These are phyloP conservation scores for Beauveria asiatica DNA, from an alignment of 2,329 filamentous ascomycete species.

Conservation along the genomic window DNA sequence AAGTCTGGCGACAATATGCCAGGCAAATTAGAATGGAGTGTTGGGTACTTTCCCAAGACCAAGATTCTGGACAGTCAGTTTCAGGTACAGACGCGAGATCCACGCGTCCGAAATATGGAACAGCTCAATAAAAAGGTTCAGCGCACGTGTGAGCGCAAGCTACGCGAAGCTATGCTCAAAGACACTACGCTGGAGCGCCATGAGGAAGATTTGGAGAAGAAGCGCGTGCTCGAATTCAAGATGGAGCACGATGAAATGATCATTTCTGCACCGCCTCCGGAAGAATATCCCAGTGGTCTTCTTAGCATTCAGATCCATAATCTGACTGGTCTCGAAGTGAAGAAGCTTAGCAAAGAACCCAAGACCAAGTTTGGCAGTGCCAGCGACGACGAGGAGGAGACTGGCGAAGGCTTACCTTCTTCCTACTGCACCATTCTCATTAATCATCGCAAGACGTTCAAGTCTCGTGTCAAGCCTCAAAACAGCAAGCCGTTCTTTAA, in stretches of 20 bases:
- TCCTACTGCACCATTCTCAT: conserved; percentile 66
- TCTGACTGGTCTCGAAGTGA: conserved; percentile 58
- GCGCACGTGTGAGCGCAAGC: conserved; percentile 47
- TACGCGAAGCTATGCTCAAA: conserved; percentile 50
- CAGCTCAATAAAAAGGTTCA: conserved; percentile 51
- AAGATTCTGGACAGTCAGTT: conserved; percentile 55
- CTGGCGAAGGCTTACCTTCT: conserved; percentile 57
- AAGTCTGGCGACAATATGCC: conserved; percentile 60
- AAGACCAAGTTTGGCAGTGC: conserved; percentile 39
- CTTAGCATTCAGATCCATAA: conserved; percentile 65
- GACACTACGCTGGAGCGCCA: conserved; percentile 42
- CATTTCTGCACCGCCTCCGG: conserved; percentile 56
- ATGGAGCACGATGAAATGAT: conserved; percentile 54
- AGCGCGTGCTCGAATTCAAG: conserved; percentile 59
- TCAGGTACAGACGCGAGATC: conserved; percentile 49
- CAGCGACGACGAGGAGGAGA: conserved; percentile 48
- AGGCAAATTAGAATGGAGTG: conserved; percentile 58
- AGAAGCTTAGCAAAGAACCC: conserved; percentile 47
- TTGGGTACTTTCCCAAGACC: conserved; percentile 64
- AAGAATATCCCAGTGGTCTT: conserved; percentile 55
- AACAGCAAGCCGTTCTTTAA: conserved; percentile 74
- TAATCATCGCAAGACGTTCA: conserved; percentile 62
- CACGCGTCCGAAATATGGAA: conserved; percentile 46
- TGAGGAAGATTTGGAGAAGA: conserved; percentile 55
- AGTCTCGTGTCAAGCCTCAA: conserved; percentile 67